These are phyloP conservation scores for Colletotrichum phormii DNA, from an alignment of 2,329 filamentous ascomycete species.

Conservation along the genomic window DNA sequence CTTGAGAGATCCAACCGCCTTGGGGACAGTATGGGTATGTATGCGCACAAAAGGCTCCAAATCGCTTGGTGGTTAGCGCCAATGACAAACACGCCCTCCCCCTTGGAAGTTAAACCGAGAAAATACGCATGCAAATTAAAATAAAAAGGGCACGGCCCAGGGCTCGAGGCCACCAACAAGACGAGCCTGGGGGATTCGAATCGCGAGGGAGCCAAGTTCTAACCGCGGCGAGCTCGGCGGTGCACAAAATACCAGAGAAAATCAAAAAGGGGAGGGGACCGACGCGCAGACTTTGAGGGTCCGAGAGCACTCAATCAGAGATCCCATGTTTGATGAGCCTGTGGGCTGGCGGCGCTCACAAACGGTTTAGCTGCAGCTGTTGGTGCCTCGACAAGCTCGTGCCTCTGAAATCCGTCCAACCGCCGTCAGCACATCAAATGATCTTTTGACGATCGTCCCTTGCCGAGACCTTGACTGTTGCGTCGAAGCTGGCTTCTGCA, in stretches of 20 bases:
- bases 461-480: constrained; percentile 28
- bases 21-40: not conserved
- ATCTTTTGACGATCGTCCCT: constrained; percentile 31
- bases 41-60: constrained; percentile 7
- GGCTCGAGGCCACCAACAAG: not conserved
- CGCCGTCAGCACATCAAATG: constrained; percentile 32
- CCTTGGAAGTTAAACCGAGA: not conserved
- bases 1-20: not conserved
- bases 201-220: not conserved
- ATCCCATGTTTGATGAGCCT: constrained; percentile 29
- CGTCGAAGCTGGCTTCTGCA: constrained; percentile 28
- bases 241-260: not conserved
- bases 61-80: not conserved
- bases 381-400: constrained; percentile 28
- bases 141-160: not conserved
- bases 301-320: constrained; percentile 28
- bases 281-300: constrained; percentile 12
- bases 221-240: not conserved
- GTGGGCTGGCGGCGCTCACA: constrained; percentile 27
- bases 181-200: not conserved
- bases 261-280: not conserved
- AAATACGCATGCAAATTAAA: constrained; percentile 8
- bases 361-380: constrained; percentile 27
- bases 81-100: not conserved
- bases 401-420: constrained; percentile 26